Evolutionary conservation across 164 flowering plant genomes (phyloP).

Genomic region (Sedum album): DNA sequence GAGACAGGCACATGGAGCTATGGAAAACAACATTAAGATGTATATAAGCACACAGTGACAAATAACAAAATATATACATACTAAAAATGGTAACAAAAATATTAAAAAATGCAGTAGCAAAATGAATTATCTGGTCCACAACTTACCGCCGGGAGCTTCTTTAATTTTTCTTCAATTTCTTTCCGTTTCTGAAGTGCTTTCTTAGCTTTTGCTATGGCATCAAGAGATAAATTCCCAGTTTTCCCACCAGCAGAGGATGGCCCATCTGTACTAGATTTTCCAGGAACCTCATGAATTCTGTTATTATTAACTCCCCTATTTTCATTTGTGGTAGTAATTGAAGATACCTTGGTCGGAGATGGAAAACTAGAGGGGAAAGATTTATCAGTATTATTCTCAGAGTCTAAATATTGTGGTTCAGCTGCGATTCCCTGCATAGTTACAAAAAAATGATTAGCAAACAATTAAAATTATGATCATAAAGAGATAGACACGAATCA

Average conservation of each 20-base stretch:
- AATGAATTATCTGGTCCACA: background rate
- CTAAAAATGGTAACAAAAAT: background rate
- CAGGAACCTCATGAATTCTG: slow-evolving; percentile 99
- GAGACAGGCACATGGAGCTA: background rate
- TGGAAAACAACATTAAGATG: background rate
- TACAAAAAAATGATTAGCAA: slow-evolving; percentile 11
- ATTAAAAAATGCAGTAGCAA: background rate
- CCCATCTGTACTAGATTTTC: slow-evolving; percentile 99
- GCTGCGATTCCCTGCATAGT: slow-evolving; percentile 42
- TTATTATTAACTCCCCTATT: slow-evolving; percentile 96
- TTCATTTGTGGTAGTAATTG: slow-evolving; percentile 93
- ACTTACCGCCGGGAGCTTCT: slow-evolving; percentile 72
- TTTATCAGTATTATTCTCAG: slow-evolving; percentile 33
- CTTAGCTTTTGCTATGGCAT: slow-evolving; percentile 90
- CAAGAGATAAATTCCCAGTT: slow-evolving; percentile 76
- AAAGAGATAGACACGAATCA: background rate
- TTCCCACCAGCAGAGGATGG: slow-evolving; percentile 72
- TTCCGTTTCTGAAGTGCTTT: slow-evolving; percentile 82
- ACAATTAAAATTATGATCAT: background rate
- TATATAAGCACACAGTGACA: background rate
- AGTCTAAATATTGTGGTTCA: slow-evolving; percentile 31
- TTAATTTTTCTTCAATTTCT: slow-evolving; percentile 75
- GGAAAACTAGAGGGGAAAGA: slow-evolving; percentile 27
- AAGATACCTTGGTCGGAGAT: slow-evolving; percentile 88
- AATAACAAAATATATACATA: background rate